phyloP scores from a whole-genome alignment of 768 basidiomycete genomes.

The Tylopilus vinaceipallidus region DNA sequence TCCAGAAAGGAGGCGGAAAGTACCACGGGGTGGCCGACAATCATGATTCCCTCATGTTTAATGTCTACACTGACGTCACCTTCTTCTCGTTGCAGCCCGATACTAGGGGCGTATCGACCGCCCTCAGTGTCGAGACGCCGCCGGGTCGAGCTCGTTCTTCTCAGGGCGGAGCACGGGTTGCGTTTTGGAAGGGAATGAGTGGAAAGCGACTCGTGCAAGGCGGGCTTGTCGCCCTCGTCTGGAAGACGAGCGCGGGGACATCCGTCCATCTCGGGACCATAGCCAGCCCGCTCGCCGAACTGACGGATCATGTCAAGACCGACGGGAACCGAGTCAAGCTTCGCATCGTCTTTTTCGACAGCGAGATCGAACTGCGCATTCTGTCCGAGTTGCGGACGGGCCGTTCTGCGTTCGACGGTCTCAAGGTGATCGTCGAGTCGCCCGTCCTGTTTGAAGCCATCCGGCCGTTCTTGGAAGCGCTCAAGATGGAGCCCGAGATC shows the following conservation, averaged over 20 bases:
- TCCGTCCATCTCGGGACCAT: constrained; percentile 57
- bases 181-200: constrained; percentile 62
- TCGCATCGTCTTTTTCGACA: constrained; percentile 63
- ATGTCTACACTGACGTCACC: constrained; percentile 54
- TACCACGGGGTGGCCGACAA: constrained; percentile 45
- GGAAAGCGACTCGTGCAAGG: constrained; percentile 61
- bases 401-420: constrained; percentile 21
- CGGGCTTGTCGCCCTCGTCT: constrained; percentile 61
- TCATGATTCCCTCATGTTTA: constrained; percentile 55
- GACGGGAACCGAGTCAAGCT: constrained; percentile 38
- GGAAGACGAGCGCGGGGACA: constrained; percentile 33
- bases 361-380: constrained; percentile 48
- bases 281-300: constrained; percentile 41
- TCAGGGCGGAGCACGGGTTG: constrained; percentile 37
- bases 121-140: constrained; percentile 49
- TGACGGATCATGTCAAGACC: constrained; percentile 42
- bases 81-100: constrained; percentile 50
- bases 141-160: constrained; percentile 51
- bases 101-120: constrained; percentile 49
- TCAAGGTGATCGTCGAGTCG: constrained; percentile 52
- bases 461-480: constrained; percentile 63
- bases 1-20: constrained; percentile 54
- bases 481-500: constrained; percentile 54
- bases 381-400: constrained; percentile 36
- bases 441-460: constrained; percentile 67